phyloP scores from a whole-genome alignment of 495 filamentous ascomycete species.

The Neurospora sp. region DNA sequence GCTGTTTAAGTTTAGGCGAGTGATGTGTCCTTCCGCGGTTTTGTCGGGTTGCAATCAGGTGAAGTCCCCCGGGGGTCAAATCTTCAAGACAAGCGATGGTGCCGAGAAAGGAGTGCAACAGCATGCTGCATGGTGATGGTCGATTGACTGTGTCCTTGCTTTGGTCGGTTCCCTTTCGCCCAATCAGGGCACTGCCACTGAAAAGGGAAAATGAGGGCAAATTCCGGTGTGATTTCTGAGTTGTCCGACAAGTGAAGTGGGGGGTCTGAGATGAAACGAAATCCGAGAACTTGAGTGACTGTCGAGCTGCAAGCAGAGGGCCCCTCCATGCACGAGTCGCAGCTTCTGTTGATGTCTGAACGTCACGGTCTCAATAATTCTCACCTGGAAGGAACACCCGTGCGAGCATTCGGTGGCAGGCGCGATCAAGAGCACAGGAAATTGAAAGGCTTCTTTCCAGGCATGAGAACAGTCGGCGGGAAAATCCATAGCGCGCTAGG shows the following conservation, averaged over 20 bases:
- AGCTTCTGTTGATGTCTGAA: not conserved
- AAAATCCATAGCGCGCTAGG: not conserved
- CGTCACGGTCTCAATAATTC: not conserved
- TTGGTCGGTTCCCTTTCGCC: not conserved
- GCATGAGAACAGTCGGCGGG: not conserved
- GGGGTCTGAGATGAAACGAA: not conserved
- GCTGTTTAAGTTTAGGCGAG: not conserved
- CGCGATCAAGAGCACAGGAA: not conserved
- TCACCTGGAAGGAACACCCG: not conserved
- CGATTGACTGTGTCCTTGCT: not conserved
- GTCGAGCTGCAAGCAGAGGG: not conserved
- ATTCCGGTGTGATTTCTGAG: not conserved
- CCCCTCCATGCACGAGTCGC: not conserved
- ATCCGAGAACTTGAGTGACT: not conserved
- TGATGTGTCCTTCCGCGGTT: not conserved
- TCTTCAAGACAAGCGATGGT: not conserved
- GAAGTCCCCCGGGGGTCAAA: not conserved
- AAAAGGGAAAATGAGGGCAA: conserved; percentile 1
- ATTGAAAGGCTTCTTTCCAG: not conserved
- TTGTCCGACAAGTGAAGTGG: not conserved
- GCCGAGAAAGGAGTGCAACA: not conserved
- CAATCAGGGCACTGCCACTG: conserved; percentile 1
- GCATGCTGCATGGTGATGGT: not conserved
- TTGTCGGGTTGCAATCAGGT: not conserved
- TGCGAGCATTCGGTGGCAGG: not conserved